Evolutionary conservation across 2,329 filamentous ascomycete genomes (phyloP), one percentile per base, ranked within the genome.

Genomic region (Cylindrodendrum hubeiense): DNA sequence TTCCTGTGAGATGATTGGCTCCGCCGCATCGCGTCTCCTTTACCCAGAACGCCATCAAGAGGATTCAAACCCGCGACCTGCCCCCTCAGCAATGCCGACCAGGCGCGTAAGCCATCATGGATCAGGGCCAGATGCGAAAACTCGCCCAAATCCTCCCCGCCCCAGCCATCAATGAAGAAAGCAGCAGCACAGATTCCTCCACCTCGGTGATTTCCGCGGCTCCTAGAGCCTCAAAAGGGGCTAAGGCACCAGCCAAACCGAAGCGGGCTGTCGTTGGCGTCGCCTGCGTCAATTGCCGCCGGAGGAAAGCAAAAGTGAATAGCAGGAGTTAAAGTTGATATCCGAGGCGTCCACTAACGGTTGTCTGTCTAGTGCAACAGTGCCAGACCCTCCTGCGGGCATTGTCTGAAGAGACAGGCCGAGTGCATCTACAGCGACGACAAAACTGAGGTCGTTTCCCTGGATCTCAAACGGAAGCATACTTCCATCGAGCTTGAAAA

Each of bases 301-400:
- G 34, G 37, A 43, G 39, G 24, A 55, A 55, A 43, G 24, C 52
- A 8, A 55, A 55, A 17, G 52, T 55, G 15, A 39, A n/a, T n/a
- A 8, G 17, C 17, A 39, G 4, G n/a, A n/a, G 8, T 6, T n/a
- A 5, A 17, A 39, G 37, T n/a, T n/a, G n/a, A n/a, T n/a, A n/a
- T n/a, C n/a, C n/a, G n/a, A n/a, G n/a, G 22, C 46, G 13, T 7
- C 4, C 21, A 30, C 46, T 49, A 28, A 49, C 46, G 12, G 10
- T n/a, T 17, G 4, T 28, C 4, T 26, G 34, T 28, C 5, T 43
- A 55, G 52, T 55, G 52, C 28, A 21, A 55, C 7, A 34, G 52
- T 4, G 22, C 17, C 21, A 43, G 28, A 19, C 51, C 51, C 8
- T 6, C 4, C 22, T 54, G 51, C 15, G 34, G 22, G n/a, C 37